Evolutionary conservation across 495 filamentous ascomycete genomes (phyloP), one percentile per base, ranked within the genome.

Genomic region (Pseudotulostoma volvatum): DNA sequence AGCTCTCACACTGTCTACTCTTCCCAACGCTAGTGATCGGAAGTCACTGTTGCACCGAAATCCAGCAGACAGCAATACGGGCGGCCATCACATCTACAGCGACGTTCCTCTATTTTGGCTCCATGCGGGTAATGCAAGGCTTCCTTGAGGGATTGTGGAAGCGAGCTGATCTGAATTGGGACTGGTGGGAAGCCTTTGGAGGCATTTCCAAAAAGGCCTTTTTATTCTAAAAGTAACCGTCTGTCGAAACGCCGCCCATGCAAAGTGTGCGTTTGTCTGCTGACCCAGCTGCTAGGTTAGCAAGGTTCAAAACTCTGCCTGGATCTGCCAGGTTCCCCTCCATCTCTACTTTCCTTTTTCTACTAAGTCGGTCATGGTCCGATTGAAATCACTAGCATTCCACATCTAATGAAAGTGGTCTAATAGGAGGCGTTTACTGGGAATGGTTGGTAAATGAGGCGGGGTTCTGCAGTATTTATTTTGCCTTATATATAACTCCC

Each of bases 11-110:
- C 15, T 42, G 40, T 21, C 33, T 42, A 17, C 34, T 42, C 8
- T 42, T 42, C 34, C 40, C 40, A 17, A 35, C 21, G 0, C 34
- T 42, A 14, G 40, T 42, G 34, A 37, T 42, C 13, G 40, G 40
- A n/a, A 34, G 33, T 3, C 40, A 42, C 37, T 42, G 34, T 20
- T 25, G 33, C 2, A 37, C 34, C 2, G 14, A 18, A n/a, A 13
- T 13, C n/a, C 32, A 42, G 1, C 40, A 42, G 37, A 42, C 13
- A 9, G 40, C 40, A 25, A 38, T 30, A 15, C 14, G 36, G 21
- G 9, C n/a, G 8, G 28, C 33, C 34, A 31, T 42, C 17, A 19
- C 20, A 1, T 36, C 40, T 0, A 42, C 40, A 11, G 33, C 40
- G 0, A 28, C 40, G 1, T 42, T 42, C 23, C 31, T 42, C 21